phyloP scores from a whole-genome alignment of 495 filamentous ascomycete genomes.

The Letharia lupina region DNA sequence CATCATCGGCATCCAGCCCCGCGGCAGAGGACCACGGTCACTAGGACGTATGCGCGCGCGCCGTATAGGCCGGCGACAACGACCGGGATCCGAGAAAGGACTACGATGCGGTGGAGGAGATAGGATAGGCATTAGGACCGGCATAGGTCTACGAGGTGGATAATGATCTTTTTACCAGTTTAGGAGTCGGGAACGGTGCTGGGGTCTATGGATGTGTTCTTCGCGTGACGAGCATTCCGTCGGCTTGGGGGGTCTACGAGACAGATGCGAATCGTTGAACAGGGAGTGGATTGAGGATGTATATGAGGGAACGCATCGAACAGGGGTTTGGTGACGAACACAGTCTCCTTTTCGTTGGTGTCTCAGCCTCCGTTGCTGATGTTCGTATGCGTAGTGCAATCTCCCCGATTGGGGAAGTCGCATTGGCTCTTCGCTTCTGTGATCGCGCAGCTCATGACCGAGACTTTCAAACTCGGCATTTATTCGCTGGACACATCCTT shows the following conservation, averaged over 20 bases:
- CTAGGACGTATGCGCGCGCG: conserved; percentile 6
- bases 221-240: neutral
- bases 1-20: conserved; percentile 12
- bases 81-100: conserved; percentile 39
- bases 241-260: neutral
- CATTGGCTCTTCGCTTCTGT: neutral
- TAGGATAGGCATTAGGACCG: conserved; percentile 30
- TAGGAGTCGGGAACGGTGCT: neutral
- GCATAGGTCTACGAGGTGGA: neutral
- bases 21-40: conserved; percentile 10
- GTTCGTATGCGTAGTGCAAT: too few species aligned
- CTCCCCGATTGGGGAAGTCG: too few species aligned
- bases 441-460: neutral
- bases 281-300: neutral
- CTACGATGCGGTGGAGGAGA: conserved; percentile 29
- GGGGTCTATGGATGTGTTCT: neutral
- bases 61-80: conserved; percentile 44
- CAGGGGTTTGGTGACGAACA: neutral
- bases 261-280: neutral
- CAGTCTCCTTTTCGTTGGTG: neutral
- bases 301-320: neutral
- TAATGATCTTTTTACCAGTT: neutral
- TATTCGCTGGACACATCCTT: neutral
- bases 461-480: neutral
- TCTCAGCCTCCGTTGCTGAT: neutral